Conservation (phyloP, 2,329 filamentous ascomycete species). For the Diplodia sapinea region DNA sequence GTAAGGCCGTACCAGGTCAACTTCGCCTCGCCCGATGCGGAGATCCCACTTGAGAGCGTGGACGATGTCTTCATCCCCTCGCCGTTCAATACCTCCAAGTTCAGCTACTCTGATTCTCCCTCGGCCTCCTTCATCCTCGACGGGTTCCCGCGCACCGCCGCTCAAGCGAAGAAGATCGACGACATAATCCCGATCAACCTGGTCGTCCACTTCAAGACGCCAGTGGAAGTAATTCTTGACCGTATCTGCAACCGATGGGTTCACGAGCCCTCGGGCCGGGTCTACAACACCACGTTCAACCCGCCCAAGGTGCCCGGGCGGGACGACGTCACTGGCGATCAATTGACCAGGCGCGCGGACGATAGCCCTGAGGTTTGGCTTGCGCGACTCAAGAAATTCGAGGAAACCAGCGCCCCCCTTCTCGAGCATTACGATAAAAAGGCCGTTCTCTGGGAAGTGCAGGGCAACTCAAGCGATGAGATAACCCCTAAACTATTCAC, state of each 20-base stretch:
- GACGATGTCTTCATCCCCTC: slow-evolving; percentile 53
- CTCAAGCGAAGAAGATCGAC: slow-evolving; percentile 79
- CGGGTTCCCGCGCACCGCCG: slow-evolving; percentile 88
- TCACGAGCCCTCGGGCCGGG: slow-evolving; percentile 85
- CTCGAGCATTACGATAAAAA: slow-evolving; percentile 87
- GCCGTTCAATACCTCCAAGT: slow-evolving; percentile 45
- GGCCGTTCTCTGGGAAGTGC: slow-evolving; percentile 83
- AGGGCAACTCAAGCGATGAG: slow-evolving; percentile 90
- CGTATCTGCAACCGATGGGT: slow-evolving; percentile 93
- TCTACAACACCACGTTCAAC: slow-evolving; percentile 96
- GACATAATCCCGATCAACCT: slow-evolving; percentile 90
- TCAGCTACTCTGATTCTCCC: slow-evolving; percentile 67
- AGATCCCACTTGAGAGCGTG: slow-evolving; percentile 40
- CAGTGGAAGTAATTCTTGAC: slow-evolving; percentile 82
- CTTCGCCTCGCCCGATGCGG: slow-evolving; percentile 41
- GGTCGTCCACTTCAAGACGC: slow-evolving; percentile 85
- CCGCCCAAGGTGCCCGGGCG: slow-evolving; percentile 77
- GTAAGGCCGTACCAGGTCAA: slow-evolving; percentile 56
- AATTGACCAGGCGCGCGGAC: slow-evolving; percentile 79
- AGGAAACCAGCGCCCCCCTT: slow-evolving; percentile 82
- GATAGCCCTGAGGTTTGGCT: slow-evolving; percentile 88
- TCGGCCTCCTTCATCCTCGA: slow-evolving; percentile 92
- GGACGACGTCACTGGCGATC: slow-evolving; percentile 91
- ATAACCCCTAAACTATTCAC: slow-evolving; percentile 87
- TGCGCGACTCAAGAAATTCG: slow-evolving; percentile 78